Evolutionary conservation across 768 basidiomycete genomes (phyloP).

Genomic region (Clathrus columnatus): DNA sequence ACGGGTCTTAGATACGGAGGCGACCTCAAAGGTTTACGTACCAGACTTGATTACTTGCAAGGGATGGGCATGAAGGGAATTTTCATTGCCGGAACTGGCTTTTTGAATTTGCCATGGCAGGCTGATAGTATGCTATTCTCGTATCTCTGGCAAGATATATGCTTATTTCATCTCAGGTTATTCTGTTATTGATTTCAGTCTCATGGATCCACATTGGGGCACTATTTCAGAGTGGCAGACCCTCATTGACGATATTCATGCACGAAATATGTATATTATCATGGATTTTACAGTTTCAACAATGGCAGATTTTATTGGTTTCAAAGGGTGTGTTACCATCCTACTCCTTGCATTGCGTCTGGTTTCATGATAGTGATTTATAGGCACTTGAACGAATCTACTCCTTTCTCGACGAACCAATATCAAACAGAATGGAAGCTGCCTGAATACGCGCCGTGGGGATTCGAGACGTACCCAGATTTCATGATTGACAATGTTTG

Average conservation of each 20-base stretch:
- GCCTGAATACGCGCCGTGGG: constrained; percentile 76
- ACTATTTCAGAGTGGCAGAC: constrained; percentile 70
- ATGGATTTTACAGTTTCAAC: constrained; percentile 92
- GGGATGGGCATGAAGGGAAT: constrained; percentile 82
- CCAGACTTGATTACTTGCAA: constrained; percentile 76
- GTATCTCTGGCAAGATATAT: constrained; percentile 9
- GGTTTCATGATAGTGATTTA: constrained; percentile 10
- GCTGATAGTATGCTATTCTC: constrained; percentile 76
- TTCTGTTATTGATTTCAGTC: constrained; percentile 84
- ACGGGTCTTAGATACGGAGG: constrained; percentile 87
- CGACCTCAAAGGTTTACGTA: constrained; percentile 69
- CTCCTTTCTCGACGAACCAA: constrained; percentile 72
- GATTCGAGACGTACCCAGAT: constrained; percentile 75
- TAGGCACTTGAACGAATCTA: constrained; percentile 70
- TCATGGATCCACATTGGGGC: constrained; percentile 91
- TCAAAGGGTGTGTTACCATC: constrained; percentile 55
- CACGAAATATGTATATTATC: constrained; percentile 85
- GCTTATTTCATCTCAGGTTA: constrained; percentile 49
- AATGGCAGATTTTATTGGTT: constrained; percentile 81
- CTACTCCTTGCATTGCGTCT: constrained; percentile 1
- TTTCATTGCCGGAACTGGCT: constrained; percentile 89
- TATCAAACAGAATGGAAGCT: constrained; percentile 67
- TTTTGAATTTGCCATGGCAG: constrained; percentile 95
- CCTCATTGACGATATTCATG: constrained; percentile 69
- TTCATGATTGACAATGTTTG: constrained; percentile 66